phyloP scores from a whole-genome alignment of 768 basidiomycete species.

The Suillus paluster region DNA sequence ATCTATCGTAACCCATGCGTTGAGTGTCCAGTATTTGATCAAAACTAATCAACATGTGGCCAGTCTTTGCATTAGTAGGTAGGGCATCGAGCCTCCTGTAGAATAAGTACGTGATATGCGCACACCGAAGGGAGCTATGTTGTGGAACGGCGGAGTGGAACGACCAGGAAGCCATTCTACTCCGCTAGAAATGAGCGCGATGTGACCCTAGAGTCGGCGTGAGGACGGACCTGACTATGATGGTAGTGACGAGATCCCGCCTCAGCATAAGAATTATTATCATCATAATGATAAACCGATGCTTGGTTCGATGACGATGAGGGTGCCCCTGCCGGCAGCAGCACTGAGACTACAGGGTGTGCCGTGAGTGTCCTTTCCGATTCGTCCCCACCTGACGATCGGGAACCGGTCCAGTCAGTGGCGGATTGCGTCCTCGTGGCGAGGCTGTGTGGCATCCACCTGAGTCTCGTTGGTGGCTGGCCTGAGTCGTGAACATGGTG shows the following conservation, averaged over 20 bases:
- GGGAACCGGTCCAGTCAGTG: slow-evolving; percentile 31
- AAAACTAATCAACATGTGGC: not conserved
- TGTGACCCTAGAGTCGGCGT: slow-evolving; percentile 10
- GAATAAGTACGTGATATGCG: not conserved
- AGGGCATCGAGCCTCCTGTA: not conserved
- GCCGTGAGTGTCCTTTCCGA: slow-evolving; percentile 33
- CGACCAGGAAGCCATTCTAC: slow-evolving; percentile 13
- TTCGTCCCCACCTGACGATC: slow-evolving; percentile 14
- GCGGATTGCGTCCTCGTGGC: slow-evolving; percentile 31
- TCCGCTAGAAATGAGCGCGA: slow-evolving; percentile 6
- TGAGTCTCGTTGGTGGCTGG: slow-evolving; percentile 38
- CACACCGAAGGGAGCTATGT: not conserved
- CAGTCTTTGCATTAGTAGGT: not conserved
- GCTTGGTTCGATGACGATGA: slow-evolving; percentile 35
- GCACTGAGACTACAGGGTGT: slow-evolving; percentile 40
- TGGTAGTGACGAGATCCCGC: slow-evolving; percentile 38
- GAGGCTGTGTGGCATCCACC: slow-evolving; percentile 48
- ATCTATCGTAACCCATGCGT: not conserved
- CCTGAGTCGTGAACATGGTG: slow-evolving; percentile 44
- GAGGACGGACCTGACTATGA: slow-evolving; percentile 34
- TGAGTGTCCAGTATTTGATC: not conserved
- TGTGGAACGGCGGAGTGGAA: not conserved
- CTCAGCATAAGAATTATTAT: slow-evolving; percentile 34
- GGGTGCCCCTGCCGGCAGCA: slow-evolving; percentile 41
- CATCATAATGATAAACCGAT: slow-evolving; percentile 39